Conservation (phyloP, 176 grass and related monocot species). For the Ampelocalamus luodianensis region DNA sequence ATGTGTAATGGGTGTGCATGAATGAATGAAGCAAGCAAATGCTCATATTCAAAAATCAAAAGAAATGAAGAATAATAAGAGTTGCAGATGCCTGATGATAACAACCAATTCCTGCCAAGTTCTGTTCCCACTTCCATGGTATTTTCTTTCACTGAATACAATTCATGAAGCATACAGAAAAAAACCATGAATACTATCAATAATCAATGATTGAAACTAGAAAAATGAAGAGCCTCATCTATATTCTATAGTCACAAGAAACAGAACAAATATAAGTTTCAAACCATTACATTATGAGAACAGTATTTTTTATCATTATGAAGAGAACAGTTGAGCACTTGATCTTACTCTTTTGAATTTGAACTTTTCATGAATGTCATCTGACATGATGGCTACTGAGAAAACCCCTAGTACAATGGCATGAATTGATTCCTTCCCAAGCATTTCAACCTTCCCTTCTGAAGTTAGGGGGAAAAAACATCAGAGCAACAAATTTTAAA, state of each 20-base stretch:
- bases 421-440: conserved; percentile 88
- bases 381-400: conserved; percentile 78
- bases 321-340: not conserved
- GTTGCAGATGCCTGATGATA: not conserved
- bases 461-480: conserved; percentile 45
- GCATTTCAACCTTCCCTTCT: conserved; percentile 91
- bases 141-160: conserved; percentile 24
- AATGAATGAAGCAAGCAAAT: conserved; percentile 24
- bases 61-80: not conserved
- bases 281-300: conserved; percentile 19
- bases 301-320: not conserved
- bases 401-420: conserved; percentile 77
- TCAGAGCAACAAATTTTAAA: conserved; percentile 27
- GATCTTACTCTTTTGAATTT: conserved; percentile 70
- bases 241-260: not conserved
- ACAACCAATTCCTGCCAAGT: not conserved
- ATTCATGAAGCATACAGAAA: not conserved
- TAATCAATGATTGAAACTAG: conserved; percentile 23
- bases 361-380: conserved; percentile 77
- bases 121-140: conserved; percentile 16
- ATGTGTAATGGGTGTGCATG: not conserved
- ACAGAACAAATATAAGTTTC: conserved; percentile 7
- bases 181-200: not conserved
- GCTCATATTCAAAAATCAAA: not conserved
- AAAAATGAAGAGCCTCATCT: not conserved